Conservation (phyloP, 2,329 filamentous ascomycete species). For the Talaromyces albobiverticillius region DNA sequence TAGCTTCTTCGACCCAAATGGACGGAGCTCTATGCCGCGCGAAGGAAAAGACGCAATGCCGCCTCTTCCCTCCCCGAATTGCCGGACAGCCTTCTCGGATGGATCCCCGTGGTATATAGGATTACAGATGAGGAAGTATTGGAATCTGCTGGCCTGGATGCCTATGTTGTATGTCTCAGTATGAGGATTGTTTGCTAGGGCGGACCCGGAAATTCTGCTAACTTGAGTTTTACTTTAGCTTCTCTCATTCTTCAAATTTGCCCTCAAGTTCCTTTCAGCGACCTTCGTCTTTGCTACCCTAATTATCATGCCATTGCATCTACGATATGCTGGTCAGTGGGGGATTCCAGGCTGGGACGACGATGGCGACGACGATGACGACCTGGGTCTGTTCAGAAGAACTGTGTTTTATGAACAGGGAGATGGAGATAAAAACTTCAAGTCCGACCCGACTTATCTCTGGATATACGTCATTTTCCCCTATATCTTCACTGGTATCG, state of each 20-base stretch:
- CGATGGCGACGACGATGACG: slow-evolving; percentile 29
- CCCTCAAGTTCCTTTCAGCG: slow-evolving; percentile 74
- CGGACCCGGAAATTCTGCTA: neutral
- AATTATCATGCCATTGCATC: slow-evolving; percentile 83
- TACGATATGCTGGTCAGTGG: slow-evolving; percentile 55
- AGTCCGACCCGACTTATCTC: slow-evolving; percentile 57
- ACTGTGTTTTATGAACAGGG: neutral
- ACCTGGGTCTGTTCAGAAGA: neutral
- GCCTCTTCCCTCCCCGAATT: slow-evolving; percentile 69
- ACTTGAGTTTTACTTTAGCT: slow-evolving; percentile 53
- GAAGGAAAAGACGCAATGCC: slow-evolving; percentile 71
- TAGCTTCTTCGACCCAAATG: slow-evolving; percentile 86
- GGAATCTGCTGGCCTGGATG: slow-evolving; percentile 86
- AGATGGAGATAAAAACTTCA: slow-evolving; percentile 22
- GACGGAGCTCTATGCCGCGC: slow-evolving; percentile 84
- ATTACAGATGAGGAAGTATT: slow-evolving; percentile 89
- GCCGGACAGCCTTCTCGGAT: slow-evolving; percentile 82
- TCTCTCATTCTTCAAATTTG: slow-evolving; percentile 92
- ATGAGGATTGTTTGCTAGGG: neutral
- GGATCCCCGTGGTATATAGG: slow-evolving; percentile 81
- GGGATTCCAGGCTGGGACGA: slow-evolving; percentile 37
- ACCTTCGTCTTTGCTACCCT: slow-evolving; percentile 78
- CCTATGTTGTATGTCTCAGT: slow-evolving; percentile 71
- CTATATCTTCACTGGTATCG: slow-evolving; percentile 82
- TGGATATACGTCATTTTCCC: slow-evolving; percentile 96